Base-by-base conservation (phyloP, 805 yeast genomes). In the Starmerella bombicola region DNA sequence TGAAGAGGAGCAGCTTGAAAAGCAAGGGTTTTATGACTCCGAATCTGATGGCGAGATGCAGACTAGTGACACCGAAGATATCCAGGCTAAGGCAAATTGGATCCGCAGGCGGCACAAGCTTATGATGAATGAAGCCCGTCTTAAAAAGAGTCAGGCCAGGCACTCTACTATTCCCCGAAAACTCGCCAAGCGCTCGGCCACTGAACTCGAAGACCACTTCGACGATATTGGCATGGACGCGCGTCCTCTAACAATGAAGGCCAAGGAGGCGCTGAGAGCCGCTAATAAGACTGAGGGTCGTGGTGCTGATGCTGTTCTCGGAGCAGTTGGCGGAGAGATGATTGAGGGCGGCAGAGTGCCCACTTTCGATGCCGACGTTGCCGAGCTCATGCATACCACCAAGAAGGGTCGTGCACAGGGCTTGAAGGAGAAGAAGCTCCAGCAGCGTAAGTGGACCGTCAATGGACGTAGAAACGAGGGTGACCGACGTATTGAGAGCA, bases 11-110 rank as follows among this genome's bases (percentile, higher is more conserved):
- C 73, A 78, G 60, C 74, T 91, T 55, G 95, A 88, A 64, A 65
- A 71, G 36, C 95, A 86, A 66, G 99, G 99, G 23, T 91, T 91
- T 68, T 91, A 91, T 63, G 93, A 84, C 53, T 78, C 93, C 25
- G 61, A 58, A 21, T 68, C 65, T 39, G 53, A 48, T 22, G 81
- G 73, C 52, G 76, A 70, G 44, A 61, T 60, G 38, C 69, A 67
- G 42, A 81, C 76, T 43, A 85, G 77, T 52, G 79, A 76, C 39
- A 66, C 67, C 30, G 77, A 71, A 41, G 83, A 78, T 39, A 70
- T 91, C 38, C 73, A 70, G 52, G 85, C 77, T 50, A 91, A 91
- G 66, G 98, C 98, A 22, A 68, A 63, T 42, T 91, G 97, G 97
- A 85, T 91, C 55, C 79, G 98, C 65, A 76, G 84, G 61, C 86